A percentile compares a stretch with the other conserved stretches of the same genome.
These are phyloP conservation scores for Graphilbum fragrans DNA, from an alignment of 2,329 filamentous ascomycete genomes.

Conservation along the genomic window DNA sequence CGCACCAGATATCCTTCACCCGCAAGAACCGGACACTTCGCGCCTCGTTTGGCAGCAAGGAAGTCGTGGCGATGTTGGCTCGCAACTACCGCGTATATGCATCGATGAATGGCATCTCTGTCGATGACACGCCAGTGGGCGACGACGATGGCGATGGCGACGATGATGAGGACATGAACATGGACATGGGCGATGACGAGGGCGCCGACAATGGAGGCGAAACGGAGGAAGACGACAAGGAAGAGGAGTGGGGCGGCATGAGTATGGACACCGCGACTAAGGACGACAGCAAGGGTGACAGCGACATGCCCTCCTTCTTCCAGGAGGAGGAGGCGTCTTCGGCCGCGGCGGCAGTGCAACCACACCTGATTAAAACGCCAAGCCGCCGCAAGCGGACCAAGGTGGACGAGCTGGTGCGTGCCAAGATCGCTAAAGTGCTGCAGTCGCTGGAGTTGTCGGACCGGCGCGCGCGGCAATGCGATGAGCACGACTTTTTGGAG, in stretches of 20 bases:
- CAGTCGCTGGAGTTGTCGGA: slow-evolving; percentile 72
- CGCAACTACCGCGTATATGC: slow-evolving; percentile 86
- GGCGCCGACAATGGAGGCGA: slow-evolving; percentile 30
- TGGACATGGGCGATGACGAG: slow-evolving; percentile 35
- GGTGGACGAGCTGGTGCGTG: slow-evolving; percentile 67
- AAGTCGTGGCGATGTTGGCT: slow-evolving; percentile 73
- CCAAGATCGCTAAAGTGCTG: slow-evolving; percentile 77
- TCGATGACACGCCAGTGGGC: slow-evolving; percentile 54
- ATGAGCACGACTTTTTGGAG: slow-evolving; percentile 84
- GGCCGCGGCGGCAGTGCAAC: slow-evolving; percentile 20
- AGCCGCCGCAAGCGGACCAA: slow-evolving; percentile 66
- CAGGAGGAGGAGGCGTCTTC: slow-evolving; percentile 40
- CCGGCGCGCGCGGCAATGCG: slow-evolving; percentile 72
- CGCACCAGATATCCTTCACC: slow-evolving; percentile 55
- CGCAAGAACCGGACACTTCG: slow-evolving; percentile 86
- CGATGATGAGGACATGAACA: slow-evolving; percentile 30
- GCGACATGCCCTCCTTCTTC: slow-evolving; percentile 77
- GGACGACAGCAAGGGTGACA: slow-evolving; percentile 44
- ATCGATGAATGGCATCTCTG: slow-evolving; percentile 66
- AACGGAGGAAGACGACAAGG: slow-evolving; percentile 33
- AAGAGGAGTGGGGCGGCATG: slow-evolving; percentile 30
- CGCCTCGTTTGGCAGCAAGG: slow-evolving; percentile 64
- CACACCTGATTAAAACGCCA: slow-evolving; percentile 40
- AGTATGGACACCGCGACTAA: slow-evolving; percentile 30
- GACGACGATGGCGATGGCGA: slow-evolving; percentile 25